These are phyloP conservation scores for Chimonanthus salicifolius DNA, from an alignment of 164 flowering plant species.

Conservation along the genomic window DNA sequence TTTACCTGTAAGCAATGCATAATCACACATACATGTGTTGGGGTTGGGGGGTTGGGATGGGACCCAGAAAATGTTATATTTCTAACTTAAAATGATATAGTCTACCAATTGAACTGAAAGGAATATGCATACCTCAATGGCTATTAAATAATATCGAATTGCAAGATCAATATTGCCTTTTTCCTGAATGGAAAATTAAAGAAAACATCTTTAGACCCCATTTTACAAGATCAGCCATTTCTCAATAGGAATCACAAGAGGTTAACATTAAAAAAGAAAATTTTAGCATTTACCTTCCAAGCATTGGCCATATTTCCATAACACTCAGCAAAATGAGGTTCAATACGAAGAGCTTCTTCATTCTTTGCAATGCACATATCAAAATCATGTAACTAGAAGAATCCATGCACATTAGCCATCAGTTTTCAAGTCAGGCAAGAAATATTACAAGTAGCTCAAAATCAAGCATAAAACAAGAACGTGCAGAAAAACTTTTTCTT, in stretches of 20 bases:
- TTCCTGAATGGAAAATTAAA: slow-evolving; percentile 45
- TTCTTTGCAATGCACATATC: slow-evolving; percentile 88
- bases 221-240: not conserved
- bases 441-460: not conserved
- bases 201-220: not conserved
- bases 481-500: not conserved
- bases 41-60: no score
- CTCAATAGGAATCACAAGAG: not conserved
- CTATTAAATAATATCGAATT: slow-evolving; percentile 78
- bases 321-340: slow-evolving; percentile 93
- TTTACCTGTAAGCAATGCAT: no score
- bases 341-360: slow-evolving; percentile 84
- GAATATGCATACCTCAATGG: slow-evolving; percentile 74
- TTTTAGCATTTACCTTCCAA: slow-evolving; percentile 65
- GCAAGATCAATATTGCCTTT: slow-evolving; percentile 94
- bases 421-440: not conserved
- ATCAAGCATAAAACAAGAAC: slow-evolving; percentile 1
- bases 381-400: slow-evolving; percentile 77
- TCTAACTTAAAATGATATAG: no score
- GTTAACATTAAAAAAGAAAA: not conserved
- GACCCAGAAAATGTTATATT: no score
- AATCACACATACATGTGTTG: no score
- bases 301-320: slow-evolving; percentile 99
- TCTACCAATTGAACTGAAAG: not conserved
- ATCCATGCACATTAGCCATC: not conserved